Base-by-base conservation (phyloP, 352 stramenopile genomes). In the Globisporangium perplexum region DNA sequence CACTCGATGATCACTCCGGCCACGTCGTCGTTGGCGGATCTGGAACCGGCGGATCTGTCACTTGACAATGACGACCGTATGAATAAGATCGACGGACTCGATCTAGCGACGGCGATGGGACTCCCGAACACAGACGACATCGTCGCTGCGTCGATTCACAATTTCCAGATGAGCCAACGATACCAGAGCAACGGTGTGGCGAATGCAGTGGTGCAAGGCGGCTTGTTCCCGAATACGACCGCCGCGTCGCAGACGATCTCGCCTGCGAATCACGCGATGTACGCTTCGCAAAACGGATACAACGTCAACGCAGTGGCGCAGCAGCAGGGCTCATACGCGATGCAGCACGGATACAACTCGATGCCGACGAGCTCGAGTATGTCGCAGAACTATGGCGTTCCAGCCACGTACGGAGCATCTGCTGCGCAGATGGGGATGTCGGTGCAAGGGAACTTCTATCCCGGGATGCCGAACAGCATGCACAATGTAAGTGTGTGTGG, bases 111-210 rank as follows among this genome's bases (percentile, higher is more conserved):
- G 23, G 62, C 62, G 23, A 73, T 77, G 42, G 70, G 67, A 33
- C 62, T 80, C 41, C 69, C 83, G 47, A 79, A 77, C 33, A 86
- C 82, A 28, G 75, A 84, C 41, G 77, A 90, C 24, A 50, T 90
- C 18, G 77, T 88, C 36, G 77, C 77, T 4, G 70, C 72, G 5
- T 88, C 77, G 6, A 88, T 90, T 53, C 77, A 88, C 55, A 88
- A 83, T 31, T 90, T 88, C 50, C 72, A 72, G 22, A 80, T 90
- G 63, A 88, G 66, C 30, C 79, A 88, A 50, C 73, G 72, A 20
- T 87, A 69, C 22, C 73, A 70, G 44, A 57, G 39, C 44, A 50
- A 24, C 17, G 20, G 42, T 14, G 36, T 31, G 24, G 43, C 39
- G 30, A 42, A 36, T 17, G 44, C 23, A 41, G 51, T 61, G 4